Conservation (phyloP, 2,329 filamentous ascomycete species). For the Pseudocercospora vitis region DNA sequence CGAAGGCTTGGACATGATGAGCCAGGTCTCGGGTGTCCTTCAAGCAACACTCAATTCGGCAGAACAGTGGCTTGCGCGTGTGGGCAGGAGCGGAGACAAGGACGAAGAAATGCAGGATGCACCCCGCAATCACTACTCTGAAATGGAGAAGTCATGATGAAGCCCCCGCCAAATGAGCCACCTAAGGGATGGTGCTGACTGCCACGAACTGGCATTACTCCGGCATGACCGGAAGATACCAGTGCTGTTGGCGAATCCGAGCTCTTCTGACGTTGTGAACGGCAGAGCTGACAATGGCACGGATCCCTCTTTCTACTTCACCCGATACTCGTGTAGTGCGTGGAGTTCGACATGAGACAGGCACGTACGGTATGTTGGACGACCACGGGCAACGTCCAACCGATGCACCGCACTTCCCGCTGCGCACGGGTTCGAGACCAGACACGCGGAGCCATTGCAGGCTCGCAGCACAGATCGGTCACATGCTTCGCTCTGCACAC, state of each 20-base stretch:
- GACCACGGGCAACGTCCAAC: background rate
- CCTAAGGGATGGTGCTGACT: too few relatives aligned
- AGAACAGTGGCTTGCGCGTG: slow-evolving; percentile 78
- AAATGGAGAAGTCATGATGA: slow-evolving; percentile 21
- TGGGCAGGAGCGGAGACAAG: slow-evolving; percentile 27
- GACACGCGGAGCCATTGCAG: background rate
- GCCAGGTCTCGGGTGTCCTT: slow-evolving; percentile 82
- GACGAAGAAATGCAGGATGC: slow-evolving; percentile 22
- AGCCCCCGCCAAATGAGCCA: too few relatives aligned
- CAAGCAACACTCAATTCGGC: slow-evolving; percentile 88
- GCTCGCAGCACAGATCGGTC: background rate
- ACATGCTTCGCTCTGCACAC: background rate
- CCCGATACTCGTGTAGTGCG: too few relatives aligned
- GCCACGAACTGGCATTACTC: too few relatives aligned
- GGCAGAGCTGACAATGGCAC: background rate
- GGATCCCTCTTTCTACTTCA: background rate
- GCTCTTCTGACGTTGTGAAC: too few relatives aligned
- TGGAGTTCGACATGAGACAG: too few relatives aligned
- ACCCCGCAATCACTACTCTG: slow-evolving; percentile 13
- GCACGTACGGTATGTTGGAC: background rate
- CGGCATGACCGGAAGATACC: too few relatives aligned
- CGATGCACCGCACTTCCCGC: background rate
- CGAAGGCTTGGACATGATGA: slow-evolving; percentile 92
- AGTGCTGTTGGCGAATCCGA: too few relatives aligned
- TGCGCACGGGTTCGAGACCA: background rate